A percentile compares a stretch with the other conserved stretches of the same genome.
Conservation (phyloP, 345 rosid species). For the Aquilaria malaccensis region DNA sequence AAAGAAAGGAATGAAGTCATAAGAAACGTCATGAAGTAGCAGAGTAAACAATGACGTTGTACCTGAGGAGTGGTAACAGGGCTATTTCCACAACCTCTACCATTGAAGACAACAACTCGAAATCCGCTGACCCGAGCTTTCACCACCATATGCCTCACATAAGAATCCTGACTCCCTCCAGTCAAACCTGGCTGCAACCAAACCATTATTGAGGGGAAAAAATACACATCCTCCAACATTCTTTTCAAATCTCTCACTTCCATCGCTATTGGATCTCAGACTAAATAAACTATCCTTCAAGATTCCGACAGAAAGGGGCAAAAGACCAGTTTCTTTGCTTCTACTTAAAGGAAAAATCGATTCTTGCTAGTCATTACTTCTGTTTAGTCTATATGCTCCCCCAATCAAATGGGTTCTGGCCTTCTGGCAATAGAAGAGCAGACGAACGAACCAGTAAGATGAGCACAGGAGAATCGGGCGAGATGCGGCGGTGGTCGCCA, state of each 20-base stretch:
- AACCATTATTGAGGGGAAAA: not conserved
- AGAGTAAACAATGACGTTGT: not conserved
- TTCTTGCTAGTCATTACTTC: not conserved
- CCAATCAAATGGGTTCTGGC: no score
- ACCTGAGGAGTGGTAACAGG: slow-evolving; percentile 92
- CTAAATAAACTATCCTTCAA: not conserved
- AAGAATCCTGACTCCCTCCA: slow-evolving; percentile 82
- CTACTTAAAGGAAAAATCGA: not conserved
- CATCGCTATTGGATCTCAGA: not conserved
- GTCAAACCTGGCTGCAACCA: slow-evolving; percentile 76
- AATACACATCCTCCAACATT: not conserved
- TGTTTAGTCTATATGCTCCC: no score
- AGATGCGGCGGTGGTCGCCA: slow-evolving; percentile 38
- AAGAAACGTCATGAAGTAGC: not conserved
- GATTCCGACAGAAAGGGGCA: not conserved
- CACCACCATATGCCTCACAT: slow-evolving; percentile 70
- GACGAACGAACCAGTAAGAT: slow-evolving; percentile 53
- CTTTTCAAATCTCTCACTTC: not conserved
- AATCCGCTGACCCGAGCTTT: slow-evolving; percentile 64
- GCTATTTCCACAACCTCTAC: slow-evolving; percentile 79
- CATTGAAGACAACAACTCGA: slow-evolving; percentile 89
- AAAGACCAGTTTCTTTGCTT: not conserved
- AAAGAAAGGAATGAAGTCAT: not conserved
- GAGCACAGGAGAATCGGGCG: slow-evolving; percentile 59
- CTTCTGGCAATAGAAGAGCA: not conserved